Evolutionary conservation across 257 asterid species (phyloP).

Genomic region (Primulina eburnea): DNA sequence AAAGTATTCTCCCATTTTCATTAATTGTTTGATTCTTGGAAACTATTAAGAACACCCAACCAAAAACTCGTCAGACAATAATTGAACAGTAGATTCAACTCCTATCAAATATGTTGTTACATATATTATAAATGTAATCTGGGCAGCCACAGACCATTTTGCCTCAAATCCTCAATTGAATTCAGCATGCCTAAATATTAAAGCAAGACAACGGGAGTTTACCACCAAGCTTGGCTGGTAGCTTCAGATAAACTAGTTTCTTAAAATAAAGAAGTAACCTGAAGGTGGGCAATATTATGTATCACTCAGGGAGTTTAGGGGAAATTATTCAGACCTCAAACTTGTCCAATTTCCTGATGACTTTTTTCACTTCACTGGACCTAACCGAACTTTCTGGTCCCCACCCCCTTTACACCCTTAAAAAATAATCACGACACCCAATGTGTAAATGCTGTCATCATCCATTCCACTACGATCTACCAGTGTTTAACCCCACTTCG

Average conservation of each 20-base stretch:
- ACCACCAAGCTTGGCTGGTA: slow-evolving; percentile 3
- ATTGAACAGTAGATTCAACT: too few relatives aligned
- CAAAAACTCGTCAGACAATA: too few relatives aligned
- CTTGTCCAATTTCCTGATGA: not conserved
- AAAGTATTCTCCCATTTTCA: not conserved
- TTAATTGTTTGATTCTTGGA: not conserved
- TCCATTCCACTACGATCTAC: not conserved
- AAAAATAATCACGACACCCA: not conserved
- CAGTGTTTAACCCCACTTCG: not conserved
- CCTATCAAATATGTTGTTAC: too few relatives aligned
- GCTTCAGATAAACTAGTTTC: not conserved
- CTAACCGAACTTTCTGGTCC: not conserved
- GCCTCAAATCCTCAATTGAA: too few relatives aligned
- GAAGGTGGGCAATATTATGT: not conserved
- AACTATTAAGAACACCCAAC: not conserved
- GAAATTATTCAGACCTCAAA: not conserved
- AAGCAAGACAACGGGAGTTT: not conserved
- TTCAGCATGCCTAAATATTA: not conserved
- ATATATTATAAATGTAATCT: not conserved
- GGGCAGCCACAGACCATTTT: too few relatives aligned
- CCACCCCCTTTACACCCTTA: not conserved
- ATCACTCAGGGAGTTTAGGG: not conserved
- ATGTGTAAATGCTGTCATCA: not conserved
- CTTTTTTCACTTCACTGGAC: not conserved
- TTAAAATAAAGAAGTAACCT: not conserved